Percentiles rank a stretch among this genome's conserved stretches.
These are phyloP conservation scores for Naganishia kalamii DNA, from an alignment of 768 basidiomycete species.

Conservation along the genomic window DNA sequence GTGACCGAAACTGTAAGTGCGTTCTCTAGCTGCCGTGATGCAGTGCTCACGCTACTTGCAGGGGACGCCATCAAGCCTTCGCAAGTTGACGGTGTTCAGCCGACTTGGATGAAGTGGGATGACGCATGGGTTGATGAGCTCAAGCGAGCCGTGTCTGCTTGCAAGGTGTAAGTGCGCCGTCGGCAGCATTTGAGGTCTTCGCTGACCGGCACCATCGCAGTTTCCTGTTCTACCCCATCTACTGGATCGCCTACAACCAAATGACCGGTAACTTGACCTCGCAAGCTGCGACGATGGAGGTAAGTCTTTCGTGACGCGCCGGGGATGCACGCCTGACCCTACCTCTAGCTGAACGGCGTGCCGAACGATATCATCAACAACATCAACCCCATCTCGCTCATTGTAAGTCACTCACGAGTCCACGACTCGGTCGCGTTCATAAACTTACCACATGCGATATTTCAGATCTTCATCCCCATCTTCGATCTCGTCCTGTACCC, in stretches of 20 bases:
- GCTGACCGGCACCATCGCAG: not conserved
- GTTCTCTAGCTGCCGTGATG: not conserved
- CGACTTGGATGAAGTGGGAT: conserved; percentile 18
- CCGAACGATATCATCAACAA: conserved; percentile 36
- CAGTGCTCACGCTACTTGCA: not conserved
- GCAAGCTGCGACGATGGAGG: conserved; percentile 21
- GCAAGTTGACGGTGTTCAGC: conserved; percentile 1
- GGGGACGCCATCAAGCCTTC: conserved; percentile 20
- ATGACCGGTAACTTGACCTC: conserved; percentile 25
- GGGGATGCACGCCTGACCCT: not conserved
- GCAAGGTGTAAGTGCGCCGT: conserved; percentile 16
- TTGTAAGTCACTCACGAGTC: conserved; percentile 1
- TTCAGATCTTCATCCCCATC: conserved; percentile 26
- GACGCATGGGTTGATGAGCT: conserved; percentile 23
- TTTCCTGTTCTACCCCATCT: conserved; percentile 24
- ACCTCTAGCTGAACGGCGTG: conserved; percentile 23
- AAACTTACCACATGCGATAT: not conserved
- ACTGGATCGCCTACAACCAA: conserved; percentile 25
- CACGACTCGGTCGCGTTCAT: no score
- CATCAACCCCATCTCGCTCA: conserved; percentile 31
- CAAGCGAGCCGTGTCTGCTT: conserved; percentile 20
- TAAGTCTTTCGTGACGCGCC: not conserved
- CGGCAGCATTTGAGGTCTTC: no score
- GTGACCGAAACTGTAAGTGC: conserved; percentile 18
- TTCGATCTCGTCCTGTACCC: conserved; percentile 31